phyloP scores from a whole-genome alignment of 306 rosid genomes.

The Pueraria montana region DNA sequence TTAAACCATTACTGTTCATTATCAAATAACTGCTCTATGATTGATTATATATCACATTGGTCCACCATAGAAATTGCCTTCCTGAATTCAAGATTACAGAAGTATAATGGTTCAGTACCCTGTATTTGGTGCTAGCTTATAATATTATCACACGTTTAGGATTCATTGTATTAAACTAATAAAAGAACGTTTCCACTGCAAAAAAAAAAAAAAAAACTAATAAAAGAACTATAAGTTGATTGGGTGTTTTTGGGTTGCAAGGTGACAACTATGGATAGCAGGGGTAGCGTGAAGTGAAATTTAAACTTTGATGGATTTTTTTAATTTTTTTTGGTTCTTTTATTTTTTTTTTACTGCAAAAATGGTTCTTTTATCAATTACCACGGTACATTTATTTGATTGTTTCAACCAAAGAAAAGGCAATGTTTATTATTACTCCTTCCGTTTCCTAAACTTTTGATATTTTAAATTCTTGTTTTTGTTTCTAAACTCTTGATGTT shows the following conservation, averaged over 20 bases:
- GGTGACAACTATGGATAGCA: background rate
- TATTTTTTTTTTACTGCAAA: too few relatives aligned
- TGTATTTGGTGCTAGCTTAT: background rate
- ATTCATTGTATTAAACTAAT: background rate
- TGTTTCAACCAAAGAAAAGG: background rate
- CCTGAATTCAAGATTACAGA: background rate
- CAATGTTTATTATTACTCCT: background rate
- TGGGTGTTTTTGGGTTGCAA: background rate
- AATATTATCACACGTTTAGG: background rate
- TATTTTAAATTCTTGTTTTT: too few relatives aligned
- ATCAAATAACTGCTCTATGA: too few relatives aligned
- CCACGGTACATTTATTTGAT: background rate
- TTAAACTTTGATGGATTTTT: background rate
- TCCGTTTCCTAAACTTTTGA: too few relatives aligned
- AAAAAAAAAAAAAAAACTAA: too few relatives aligned
- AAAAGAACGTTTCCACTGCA: too few relatives aligned
- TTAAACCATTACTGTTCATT: too few relatives aligned
- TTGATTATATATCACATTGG: too few relatives aligned
- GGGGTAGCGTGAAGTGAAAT: slow-evolving; percentile 14
- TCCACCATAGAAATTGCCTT: too few relatives aligned
- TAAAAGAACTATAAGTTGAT: background rate
- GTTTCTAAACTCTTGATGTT: too few relatives aligned
- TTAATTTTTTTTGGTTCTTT: background rate
- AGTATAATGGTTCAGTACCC: background rate
- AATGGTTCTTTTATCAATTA: background rate